Percentiles rank a stretch among this genome's conserved stretches.
Conservation (phyloP, 2,329 filamentous ascomycete genomes). For the Pseudocercospora fijiensis region DNA sequence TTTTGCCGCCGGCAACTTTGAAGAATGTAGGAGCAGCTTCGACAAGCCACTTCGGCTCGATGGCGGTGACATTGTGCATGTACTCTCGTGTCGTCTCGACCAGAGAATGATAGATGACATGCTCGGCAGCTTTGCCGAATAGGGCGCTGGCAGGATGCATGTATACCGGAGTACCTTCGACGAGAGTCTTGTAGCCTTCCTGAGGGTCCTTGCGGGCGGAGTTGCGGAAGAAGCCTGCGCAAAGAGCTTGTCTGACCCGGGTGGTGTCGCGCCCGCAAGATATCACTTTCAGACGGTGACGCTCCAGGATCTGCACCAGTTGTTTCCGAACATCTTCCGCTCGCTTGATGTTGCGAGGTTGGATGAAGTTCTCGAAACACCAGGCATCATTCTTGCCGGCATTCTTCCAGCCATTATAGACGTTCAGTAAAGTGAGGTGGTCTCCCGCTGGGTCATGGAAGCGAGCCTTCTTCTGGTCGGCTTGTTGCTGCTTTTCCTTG, state of each 20-base stretch:
- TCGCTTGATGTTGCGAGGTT: slow-evolving; percentile 81
- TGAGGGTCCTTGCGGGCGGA: slow-evolving; percentile 90
- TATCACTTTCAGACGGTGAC: slow-evolving; percentile 77
- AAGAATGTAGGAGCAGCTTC: slow-evolving; percentile 99
- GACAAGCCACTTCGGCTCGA: slow-evolving; percentile 91
- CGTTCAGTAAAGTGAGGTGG: slow-evolving; percentile 90
- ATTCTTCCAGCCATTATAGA: slow-evolving; percentile 95
- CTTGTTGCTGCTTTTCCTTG: slow-evolving; percentile 94
- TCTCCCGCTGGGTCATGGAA: slow-evolving; percentile 95
- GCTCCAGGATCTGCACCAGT: slow-evolving; percentile 87
- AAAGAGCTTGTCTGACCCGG: slow-evolving; percentile 83
- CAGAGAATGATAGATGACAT: slow-evolving; percentile 89
- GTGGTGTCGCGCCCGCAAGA: slow-evolving; percentile 86
- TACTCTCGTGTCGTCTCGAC: slow-evolving; percentile 96
- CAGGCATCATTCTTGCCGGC: slow-evolving; percentile 79
- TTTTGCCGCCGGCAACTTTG: slow-evolving; percentile 87
- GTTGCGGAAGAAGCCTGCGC: slow-evolving; percentile 93
- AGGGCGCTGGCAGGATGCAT: slow-evolving; percentile 88
- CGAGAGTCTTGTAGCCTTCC: slow-evolving; percentile 96
- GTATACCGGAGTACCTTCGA: slow-evolving; percentile 91
- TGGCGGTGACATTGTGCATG: slow-evolving; percentile 90
- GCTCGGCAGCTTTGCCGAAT: slow-evolving; percentile 94
- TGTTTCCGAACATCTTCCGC: slow-evolving; percentile 92
- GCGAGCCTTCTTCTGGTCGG: slow-evolving; percentile 95
- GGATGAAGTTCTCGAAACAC: slow-evolving; percentile 98